Conservation (phyloP, 2,329 filamentous ascomycete species). For the Xylaria sp. region DNA sequence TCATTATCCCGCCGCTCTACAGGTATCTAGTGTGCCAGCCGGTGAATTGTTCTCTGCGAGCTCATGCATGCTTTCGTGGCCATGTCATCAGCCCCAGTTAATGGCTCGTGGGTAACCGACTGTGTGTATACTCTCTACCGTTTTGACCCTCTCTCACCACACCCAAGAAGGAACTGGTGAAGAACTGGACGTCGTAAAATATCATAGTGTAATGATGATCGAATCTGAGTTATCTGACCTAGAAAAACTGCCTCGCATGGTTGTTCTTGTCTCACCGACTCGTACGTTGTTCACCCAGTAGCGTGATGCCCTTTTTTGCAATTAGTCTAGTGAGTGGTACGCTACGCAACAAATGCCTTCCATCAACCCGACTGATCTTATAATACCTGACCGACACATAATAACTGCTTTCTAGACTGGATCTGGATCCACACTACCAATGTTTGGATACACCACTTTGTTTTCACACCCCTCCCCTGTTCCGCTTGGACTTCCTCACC, state of each 20-base stretch:
- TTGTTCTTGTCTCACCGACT: slow-evolving; percentile 45
- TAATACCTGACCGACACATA: slow-evolving; percentile 50
- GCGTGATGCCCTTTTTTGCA: slow-evolving; percentile 38
- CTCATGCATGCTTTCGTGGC: slow-evolving; percentile 60
- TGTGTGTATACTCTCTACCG: slow-evolving; percentile 30
- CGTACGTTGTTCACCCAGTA: slow-evolving; percentile 42
- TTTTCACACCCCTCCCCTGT: slow-evolving; percentile 45
- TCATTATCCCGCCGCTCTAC: slow-evolving; percentile 47
- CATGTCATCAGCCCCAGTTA: slow-evolving; percentile 52
- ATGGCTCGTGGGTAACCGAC: slow-evolving; percentile 51
- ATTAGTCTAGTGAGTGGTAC: slow-evolving; percentile 46
- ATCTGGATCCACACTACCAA: slow-evolving; percentile 47
- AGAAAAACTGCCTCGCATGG: slow-evolving; percentile 31
- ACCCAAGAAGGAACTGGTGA: slow-evolving; percentile 2
- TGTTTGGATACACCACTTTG: slow-evolving; percentile 44
- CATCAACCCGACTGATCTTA: slow-evolving; percentile 45
- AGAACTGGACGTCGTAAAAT: slow-evolving; percentile 23
- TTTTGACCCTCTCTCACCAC: no score
- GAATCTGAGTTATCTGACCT: slow-evolving; percentile 29
- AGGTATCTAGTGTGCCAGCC: slow-evolving; percentile 47
- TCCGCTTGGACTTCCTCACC: slow-evolving; percentile 33
- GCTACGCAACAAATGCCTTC: slow-evolving; percentile 44
- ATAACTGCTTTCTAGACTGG: slow-evolving; percentile 46
- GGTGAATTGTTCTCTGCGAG: slow-evolving; percentile 51
- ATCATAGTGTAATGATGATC: slow-evolving; percentile 22